Evolutionary conservation across 352 stramenopile species (phyloP), one percentile per base, ranked within the genome.

Genomic region (Phytopythium cucurbitacearum): DNA sequence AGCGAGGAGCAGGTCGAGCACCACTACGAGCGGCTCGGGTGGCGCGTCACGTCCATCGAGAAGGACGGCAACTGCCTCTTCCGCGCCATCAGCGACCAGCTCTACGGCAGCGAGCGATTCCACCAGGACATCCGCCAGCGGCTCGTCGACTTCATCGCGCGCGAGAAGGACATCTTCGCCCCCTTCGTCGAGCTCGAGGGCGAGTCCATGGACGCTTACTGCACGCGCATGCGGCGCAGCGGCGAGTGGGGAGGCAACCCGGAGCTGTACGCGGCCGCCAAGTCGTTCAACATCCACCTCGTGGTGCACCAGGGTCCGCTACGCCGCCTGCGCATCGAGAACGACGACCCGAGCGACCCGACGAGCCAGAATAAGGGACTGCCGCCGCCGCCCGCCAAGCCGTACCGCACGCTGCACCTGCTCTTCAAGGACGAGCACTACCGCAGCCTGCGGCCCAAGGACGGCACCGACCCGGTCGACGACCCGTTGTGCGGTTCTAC

Each of bases 211-310:
- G 42, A 13, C 34, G 54, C 60, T 15, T 89, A 87, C 46, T 83
- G 68, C 57, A 51, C 4, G 40, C 73, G 76, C 36, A 76, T 89
- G 73, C 54, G 53, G 7, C 45, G 69, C 7, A 64, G 80, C 40
- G 78, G 73, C 15, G 62, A 77, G 45, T 86, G 73, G 78, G 77
- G 78, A 10, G 78, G 78, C 47, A 80, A 87, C 53, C 59, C 68
- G 11, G 78, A 89, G 59, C 55, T 89, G 35, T 89, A 73, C 57
- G 75, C 73, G 7, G 73, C 73, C 1, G 72, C 78, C 32, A 71
- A 58, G 44, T 64, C 80, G 35, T 87, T 85, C 50, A 76, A 82
- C 49, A 64, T 77, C 10, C 64, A 84, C 58, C 74, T 89, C 36
- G 65, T 89, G 9, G 65, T 89, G 3, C 75, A 89, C 60, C 78